Evolutionary conservation across 225 moss, liverwort and hornwort species (phyloP).

Genomic region (Bryoerythrophyllum caledonicum): DNA sequence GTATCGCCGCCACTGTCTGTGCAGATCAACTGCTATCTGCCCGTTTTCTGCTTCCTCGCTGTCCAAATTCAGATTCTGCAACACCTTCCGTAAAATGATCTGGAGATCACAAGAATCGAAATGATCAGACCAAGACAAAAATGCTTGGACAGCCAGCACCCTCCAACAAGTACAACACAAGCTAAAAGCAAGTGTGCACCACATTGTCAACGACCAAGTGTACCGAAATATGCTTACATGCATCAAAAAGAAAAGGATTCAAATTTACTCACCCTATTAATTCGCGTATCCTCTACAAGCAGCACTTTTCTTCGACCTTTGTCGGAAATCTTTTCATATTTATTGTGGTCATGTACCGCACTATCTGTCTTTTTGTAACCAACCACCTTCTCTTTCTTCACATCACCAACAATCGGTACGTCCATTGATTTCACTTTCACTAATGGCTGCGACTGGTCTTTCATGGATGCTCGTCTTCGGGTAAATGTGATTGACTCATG

Average conservation of each 20-base stretch:
- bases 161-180: not conserved
- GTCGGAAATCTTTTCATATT: not conserved
- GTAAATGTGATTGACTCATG: constrained; percentile 38
- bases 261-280: constrained; percentile 53
- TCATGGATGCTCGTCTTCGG: constrained; percentile 32
- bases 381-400: no score
- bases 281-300: constrained; percentile 76
- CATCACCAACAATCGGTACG: no score
- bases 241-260: no score
- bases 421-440: no score
- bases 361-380: not conserved
- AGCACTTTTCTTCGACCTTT: constrained; percentile 51
- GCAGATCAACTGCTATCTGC: constrained; percentile 65
- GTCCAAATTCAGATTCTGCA: constrained; percentile 60
- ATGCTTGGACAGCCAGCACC: no score
- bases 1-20: constrained; percentile 61
- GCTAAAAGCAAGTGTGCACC: not conserved
- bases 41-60: constrained; percentile 86
- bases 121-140: no score
- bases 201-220: not conserved
- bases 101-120: constrained; percentile 16
- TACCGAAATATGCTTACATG: not conserved
- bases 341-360: not conserved
- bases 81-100: constrained; percentile 74
- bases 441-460: no score